Percentiles rank a stretch among this genome's conserved stretches.
Conservation (phyloP, 352 stramenopile genomes). For the Pythium volutum region DNA sequence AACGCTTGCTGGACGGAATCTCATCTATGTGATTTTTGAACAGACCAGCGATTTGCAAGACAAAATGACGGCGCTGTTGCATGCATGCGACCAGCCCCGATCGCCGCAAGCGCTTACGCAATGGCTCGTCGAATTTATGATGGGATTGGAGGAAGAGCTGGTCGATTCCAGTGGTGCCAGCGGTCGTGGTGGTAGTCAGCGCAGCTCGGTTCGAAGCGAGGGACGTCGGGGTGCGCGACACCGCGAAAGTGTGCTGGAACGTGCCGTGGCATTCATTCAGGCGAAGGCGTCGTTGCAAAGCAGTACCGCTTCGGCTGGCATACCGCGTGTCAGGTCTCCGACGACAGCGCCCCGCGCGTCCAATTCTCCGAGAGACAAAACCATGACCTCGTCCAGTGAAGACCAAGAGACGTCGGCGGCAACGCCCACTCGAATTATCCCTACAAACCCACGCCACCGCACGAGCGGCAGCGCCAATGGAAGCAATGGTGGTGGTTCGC, state of each 20-base stretch:
- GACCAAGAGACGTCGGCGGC: background rate
- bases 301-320: no score
- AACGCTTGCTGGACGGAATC: conserved; percentile 37
- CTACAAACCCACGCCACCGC: background rate
- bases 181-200: background rate
- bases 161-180: background rate
- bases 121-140: conserved; percentile 15
- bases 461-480: background rate
- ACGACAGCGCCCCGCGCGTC: no score
- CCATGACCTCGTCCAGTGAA: background rate
- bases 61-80: conserved; percentile 32
- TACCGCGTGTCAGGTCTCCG: no score
- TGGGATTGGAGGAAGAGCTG: background rate
- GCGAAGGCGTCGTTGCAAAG: background rate
- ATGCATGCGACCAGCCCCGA: background rate
- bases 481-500: background rate
- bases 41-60: conserved; percentile 36
- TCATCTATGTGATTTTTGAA: conserved; percentile 68
- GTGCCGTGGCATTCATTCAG: conserved; percentile 1
- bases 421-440: background rate
- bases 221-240: background rate
- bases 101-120: background rate
- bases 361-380: background rate
- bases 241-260: conserved; percentile 3
- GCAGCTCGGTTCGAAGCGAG: background rate